Conservation (phyloP, 148 eudicot species). For the Agrostemma githago region DNA sequence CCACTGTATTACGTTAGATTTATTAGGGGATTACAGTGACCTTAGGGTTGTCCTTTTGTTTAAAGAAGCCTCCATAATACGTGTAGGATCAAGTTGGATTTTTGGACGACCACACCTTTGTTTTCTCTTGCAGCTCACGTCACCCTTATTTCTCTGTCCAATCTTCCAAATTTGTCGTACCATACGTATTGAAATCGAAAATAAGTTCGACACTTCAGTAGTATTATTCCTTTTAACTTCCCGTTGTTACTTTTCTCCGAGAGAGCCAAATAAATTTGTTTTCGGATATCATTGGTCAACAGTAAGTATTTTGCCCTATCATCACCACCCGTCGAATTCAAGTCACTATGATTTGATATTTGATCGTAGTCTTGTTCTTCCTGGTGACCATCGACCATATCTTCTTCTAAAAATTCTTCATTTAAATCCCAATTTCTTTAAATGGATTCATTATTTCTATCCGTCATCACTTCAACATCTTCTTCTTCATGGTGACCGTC, state of each 20-base stretch:
- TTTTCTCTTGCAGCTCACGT: neutral
- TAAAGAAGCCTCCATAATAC: neutral
- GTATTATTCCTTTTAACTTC: neutral
- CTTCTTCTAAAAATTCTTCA: too few species aligned
- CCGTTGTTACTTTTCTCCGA: neutral
- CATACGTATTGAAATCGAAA: conserved; percentile 3
- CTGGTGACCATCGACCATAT: too few species aligned
- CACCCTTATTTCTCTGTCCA: neutral
- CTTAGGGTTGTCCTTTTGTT: conserved; percentile 3
- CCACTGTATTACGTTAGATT: too few species aligned
- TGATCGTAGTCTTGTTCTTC: neutral
- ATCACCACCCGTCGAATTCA: too few species aligned
- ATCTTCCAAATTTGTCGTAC: conserved; percentile 9
- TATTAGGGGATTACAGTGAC: too few species aligned
- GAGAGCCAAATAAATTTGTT: neutral
- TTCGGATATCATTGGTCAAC: neutral
- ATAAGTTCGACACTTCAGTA: neutral
- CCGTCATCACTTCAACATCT: too few species aligned
- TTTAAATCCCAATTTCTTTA: too few species aligned
- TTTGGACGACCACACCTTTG: conserved; percentile 5
- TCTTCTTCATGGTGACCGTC: too few species aligned
- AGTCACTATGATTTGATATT: too few species aligned
- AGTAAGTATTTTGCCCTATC: neutral
- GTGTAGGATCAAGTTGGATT: neutral
- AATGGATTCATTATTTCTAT: too few species aligned